Conservation (phyloP, 768 basidiomycete species). For the Jaapia argillacea region DNA sequence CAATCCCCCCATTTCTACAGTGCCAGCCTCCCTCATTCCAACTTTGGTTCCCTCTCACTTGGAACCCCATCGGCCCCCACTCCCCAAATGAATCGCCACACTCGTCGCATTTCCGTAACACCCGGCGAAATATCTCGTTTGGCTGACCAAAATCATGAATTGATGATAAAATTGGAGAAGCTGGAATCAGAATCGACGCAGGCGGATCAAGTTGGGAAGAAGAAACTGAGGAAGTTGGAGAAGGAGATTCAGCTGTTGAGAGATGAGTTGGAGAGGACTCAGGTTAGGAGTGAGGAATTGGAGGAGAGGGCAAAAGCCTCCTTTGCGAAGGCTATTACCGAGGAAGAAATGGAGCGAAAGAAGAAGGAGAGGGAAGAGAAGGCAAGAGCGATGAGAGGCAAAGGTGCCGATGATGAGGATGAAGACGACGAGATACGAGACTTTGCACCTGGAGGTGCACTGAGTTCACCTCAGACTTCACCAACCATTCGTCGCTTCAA, state of each 20-base stretch:
- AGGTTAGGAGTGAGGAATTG: slow-evolving; percentile 57
- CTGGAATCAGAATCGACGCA: slow-evolving; percentile 62
- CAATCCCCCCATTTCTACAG: slow-evolving; percentile 21
- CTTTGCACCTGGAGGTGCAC: slow-evolving; percentile 52
- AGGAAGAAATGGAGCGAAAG: slow-evolving; percentile 20
- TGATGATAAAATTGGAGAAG: slow-evolving; percentile 63
- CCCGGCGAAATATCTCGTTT: slow-evolving; percentile 60
- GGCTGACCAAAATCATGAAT: slow-evolving; percentile 77
- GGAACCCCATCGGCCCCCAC: slow-evolving; percentile 13
- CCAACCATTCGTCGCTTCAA: not conserved
- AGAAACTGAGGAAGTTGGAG: slow-evolving; percentile 63
- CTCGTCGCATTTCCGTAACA: slow-evolving; percentile 51
- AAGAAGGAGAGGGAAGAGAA: slow-evolving; percentile 39
- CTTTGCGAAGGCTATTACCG: slow-evolving; percentile 15
- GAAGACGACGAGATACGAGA: slow-evolving; percentile 30
- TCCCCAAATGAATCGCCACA: slow-evolving; percentile 5
- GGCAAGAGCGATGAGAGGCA: slow-evolving; percentile 39
- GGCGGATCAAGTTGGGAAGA: slow-evolving; percentile 58
- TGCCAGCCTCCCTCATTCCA: slow-evolving; percentile 16
- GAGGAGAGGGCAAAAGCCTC: slow-evolving; percentile 51
- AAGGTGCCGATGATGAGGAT: slow-evolving; percentile 14
- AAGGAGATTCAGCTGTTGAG: slow-evolving; percentile 69
- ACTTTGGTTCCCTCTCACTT: slow-evolving; percentile 13
- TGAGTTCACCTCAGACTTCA: slow-evolving; percentile 12
- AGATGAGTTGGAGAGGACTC: slow-evolving; percentile 71